phyloP scores from a whole-genome alignment of 1,139 yeast genomes.

The Taphrina deformans region DNA sequence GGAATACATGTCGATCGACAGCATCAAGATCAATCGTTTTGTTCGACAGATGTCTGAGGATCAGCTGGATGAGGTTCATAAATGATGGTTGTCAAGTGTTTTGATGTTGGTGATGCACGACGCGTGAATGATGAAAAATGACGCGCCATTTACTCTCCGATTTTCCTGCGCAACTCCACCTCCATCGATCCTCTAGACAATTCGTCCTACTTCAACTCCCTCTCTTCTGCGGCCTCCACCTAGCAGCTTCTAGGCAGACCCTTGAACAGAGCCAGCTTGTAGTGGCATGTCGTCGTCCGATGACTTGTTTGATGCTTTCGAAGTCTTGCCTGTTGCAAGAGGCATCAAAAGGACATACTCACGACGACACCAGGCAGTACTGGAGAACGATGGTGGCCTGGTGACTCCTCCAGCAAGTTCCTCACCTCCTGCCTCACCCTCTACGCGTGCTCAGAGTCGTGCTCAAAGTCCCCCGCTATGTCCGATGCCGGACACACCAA shows the following conservation, averaged over 20 bases:
- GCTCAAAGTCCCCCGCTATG: background rate
- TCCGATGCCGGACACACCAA: background rate
- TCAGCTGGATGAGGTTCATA: background rate
- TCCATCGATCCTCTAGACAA: background rate
- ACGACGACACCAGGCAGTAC: background rate
- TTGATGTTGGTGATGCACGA: background rate
- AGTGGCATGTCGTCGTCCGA: background rate
- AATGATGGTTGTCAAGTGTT: background rate
- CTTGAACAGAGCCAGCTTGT: background rate
- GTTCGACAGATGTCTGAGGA: no score
- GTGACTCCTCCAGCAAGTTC: slow-evolving; percentile 24
- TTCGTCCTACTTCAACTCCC: background rate
- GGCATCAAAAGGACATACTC: slow-evolving; percentile 21
- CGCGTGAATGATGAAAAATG: background rate
- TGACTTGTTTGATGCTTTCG: slow-evolving; percentile 10
- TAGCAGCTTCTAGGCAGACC: background rate
- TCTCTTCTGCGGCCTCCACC: background rate
- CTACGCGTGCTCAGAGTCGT: background rate
- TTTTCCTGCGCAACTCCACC: background rate
- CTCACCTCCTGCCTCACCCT: slow-evolving; percentile 21
- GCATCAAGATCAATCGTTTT: no score
- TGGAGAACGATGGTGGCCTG: background rate
- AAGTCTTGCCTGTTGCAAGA: slow-evolving; percentile 9
- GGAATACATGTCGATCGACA: no score
- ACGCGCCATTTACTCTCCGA: background rate